Evolutionary conservation across 2,329 filamentous ascomycete genomes (phyloP).

Genomic region (Zalaria obscura): DNA sequence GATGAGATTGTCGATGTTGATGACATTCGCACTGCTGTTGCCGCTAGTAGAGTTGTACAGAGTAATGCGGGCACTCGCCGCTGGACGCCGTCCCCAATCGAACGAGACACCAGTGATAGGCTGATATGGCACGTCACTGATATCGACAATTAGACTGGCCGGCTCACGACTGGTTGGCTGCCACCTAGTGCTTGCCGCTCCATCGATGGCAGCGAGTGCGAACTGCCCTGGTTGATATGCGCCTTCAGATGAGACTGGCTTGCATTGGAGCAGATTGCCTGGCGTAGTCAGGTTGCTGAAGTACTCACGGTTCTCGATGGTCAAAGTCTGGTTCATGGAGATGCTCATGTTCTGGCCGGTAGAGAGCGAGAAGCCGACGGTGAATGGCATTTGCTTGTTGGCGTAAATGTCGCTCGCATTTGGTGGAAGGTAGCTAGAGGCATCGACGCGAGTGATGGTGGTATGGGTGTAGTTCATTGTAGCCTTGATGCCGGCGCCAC

Average conservation of each 20-base stretch:
- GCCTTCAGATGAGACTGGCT: slow-evolving; percentile 33
- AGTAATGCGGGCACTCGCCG: slow-evolving; percentile 37
- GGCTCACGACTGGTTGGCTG: slow-evolving; percentile 41
- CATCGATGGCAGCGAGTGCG: slow-evolving; percentile 52
- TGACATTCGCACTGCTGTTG: slow-evolving; percentile 12
- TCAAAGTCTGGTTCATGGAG: slow-evolving; percentile 29
- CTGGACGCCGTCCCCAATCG: slow-evolving; percentile 46
- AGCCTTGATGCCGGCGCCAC: slow-evolving; percentile 48
- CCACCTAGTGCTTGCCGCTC: slow-evolving; percentile 52
- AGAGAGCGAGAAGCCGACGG: slow-evolving; percentile 23
- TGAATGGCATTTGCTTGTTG: slow-evolving; percentile 42
- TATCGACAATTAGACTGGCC: slow-evolving; percentile 42
- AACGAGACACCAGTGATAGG: slow-evolving; percentile 38
- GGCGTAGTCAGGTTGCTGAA: slow-evolving; percentile 27
- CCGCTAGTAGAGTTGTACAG: slow-evolving; percentile 36
- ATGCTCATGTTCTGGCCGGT: slow-evolving; percentile 31
- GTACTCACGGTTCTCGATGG: slow-evolving; percentile 21
- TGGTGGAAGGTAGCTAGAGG: slow-evolving; percentile 27
- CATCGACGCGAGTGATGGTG: slow-evolving; percentile 37
- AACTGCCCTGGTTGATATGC: slow-evolving; percentile 51
- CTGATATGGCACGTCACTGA: slow-evolving; percentile 22
- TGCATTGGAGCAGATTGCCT: slow-evolving; percentile 50
- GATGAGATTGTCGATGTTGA: slow-evolving; percentile 15
- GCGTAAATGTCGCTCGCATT: slow-evolving; percentile 42
- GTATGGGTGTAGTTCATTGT: slow-evolving; percentile 52